A percentile compares a stretch with the other conserved stretches of the same genome.
Evolutionary conservation across 2,329 filamentous ascomycete genomes (phyloP).

Genomic region (Cordyceps farinosa): DNA sequence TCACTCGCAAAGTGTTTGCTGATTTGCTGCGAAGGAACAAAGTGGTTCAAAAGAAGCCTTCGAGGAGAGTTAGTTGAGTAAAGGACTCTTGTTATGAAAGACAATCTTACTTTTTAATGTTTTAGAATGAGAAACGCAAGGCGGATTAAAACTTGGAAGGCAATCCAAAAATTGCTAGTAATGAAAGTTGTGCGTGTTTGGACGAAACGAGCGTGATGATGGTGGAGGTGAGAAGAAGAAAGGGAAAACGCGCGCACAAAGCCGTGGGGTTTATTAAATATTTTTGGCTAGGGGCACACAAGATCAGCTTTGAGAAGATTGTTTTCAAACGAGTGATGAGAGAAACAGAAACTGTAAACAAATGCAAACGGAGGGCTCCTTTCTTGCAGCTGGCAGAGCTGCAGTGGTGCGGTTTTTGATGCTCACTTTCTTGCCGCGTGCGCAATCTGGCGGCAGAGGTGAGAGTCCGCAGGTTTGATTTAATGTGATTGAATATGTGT

Average conservation of each 20-base stretch:
- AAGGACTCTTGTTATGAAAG: no score
- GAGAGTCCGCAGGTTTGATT: background rate
- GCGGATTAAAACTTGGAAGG: background rate
- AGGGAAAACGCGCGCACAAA: background rate
- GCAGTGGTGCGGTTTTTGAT: conserved; percentile 9
- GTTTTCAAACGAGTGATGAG: background rate
- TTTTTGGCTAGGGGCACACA: background rate
- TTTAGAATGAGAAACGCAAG: background rate
- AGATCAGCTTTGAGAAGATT: conserved; percentile 1
- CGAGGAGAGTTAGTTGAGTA: background rate
- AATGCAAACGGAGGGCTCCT: conserved; percentile 12
- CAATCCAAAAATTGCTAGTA: conserved; percentile 7
- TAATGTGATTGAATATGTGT: background rate
- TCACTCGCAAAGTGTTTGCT: background rate
- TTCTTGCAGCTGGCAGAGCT: conserved; percentile 2
- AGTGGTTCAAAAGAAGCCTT: background rate
- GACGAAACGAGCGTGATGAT: conserved; percentile 12
- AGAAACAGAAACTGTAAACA: conserved; percentile 8
- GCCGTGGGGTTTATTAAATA: background rate
- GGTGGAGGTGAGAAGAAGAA: background rate
- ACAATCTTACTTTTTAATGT: background rate
- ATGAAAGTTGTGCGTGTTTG: background rate
- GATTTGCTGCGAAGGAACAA: background rate
- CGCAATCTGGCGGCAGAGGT: background rate
- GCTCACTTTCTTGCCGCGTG: background rate